Evolutionary conservation across 2,329 filamentous ascomycete species (phyloP).

Genomic region (Thielaviopsis musarum): DNA sequence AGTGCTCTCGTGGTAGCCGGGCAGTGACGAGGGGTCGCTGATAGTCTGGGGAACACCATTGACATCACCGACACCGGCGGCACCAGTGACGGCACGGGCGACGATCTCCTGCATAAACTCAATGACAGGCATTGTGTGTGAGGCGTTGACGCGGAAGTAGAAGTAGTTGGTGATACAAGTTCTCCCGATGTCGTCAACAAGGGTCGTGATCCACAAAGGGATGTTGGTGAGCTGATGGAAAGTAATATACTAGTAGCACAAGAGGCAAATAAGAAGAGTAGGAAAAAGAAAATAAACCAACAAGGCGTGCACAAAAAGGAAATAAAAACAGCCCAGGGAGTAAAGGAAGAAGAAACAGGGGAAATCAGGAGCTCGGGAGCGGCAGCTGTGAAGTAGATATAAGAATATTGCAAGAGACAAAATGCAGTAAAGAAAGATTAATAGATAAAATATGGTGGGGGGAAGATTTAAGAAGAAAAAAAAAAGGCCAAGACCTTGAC

Average conservation of each 20-base stretch:
- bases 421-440: background rate
- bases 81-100: constrained; percentile 7
- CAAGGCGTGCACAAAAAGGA: background rate
- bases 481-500: background rate
- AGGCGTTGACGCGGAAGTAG: background rate
- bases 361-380: background rate
- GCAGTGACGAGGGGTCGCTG: background rate
- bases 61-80: constrained; percentile 8
- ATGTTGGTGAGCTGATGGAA: background rate
- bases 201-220: background rate
- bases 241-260: background rate
- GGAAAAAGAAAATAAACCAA: background rate
- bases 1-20: constrained; percentile 6
- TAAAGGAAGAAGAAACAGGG: background rate
- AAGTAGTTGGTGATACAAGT: background rate
- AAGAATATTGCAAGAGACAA: background rate
- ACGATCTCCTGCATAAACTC: background rate
- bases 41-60: constrained; percentile 1
- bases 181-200: background rate
- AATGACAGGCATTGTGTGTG: background rate
- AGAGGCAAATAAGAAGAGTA: background rate
- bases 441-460: background rate
- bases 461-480: background rate
- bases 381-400: background rate
- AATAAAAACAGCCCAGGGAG: background rate